Base-by-base conservation (phyloP, 306 rosid species). In the Gastrolobium bilobum region DNA sequence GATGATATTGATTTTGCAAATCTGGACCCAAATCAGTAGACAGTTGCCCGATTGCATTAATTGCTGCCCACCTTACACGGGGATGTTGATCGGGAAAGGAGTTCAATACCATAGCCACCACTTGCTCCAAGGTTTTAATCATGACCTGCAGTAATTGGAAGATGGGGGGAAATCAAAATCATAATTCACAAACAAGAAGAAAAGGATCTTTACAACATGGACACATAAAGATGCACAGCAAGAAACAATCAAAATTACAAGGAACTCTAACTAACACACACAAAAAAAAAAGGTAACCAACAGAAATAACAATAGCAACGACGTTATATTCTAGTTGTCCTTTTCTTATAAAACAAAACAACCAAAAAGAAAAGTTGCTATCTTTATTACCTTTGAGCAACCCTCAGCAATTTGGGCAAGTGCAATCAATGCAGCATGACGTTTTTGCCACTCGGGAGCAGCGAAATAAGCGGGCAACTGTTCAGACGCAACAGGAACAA, bases 51-150 rank as follows among this genome's bases (percentile, higher is more conserved):
- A 93, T 93, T 37, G 98, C 98, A 90, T 96, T 93, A 63, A 96
- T 96, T 33, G 99, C 99, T 10, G 99, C 98, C 99, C 99, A 96
- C 82, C 99, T 93, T 56, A 96, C 99, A 75, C 98, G 98, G 52
- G 99, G 97, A 38, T 96, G 97, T 65, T 94, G 98, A 80, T 96
- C 97, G 37, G 90, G 96, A 75, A 96, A 96, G 33, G 98, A 91
- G 80, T 83, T 96, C 86, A 96, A 80, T 34, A 96, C 96, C 99
- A 96, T 96, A 60, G 98, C 97, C 82, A 96, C 96, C 72, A 96
- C 98, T 84, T 91, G 99, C 80, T 96, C 99, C 91, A 96, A 86
- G 73, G 50, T 96, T 83, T 96, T 96, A 20, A 89, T 60, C 99
- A 96, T 96, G 34, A 96, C 99, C 99, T 96, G 86, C 30, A 59